Evolutionary conservation across 129 eudicot species (phyloP), one percentile per base, ranked within the genome.

Genomic region (Centella asiatica): DNA sequence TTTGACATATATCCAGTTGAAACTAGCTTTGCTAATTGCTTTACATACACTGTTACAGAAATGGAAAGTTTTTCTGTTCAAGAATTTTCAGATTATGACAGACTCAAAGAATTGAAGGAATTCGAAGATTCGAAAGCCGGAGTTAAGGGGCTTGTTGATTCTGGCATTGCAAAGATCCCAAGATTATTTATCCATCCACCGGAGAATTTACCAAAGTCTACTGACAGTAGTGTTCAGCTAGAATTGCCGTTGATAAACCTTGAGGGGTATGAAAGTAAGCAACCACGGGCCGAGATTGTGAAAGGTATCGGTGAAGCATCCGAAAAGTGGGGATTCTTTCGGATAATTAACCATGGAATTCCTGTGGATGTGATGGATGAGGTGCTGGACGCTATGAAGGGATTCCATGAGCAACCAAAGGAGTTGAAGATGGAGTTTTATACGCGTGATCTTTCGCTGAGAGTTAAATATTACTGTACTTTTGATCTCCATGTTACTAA

Each of bases 61-160:
- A n/a, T 12, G 3, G 20, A 17, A 45, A 17, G 11, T 5, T 1
- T 45, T 9, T 3, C 13, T 40, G 45, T 6, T 6, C 25, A 18
- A 56, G 42, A 18, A 31, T 1, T 3, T 10, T 7, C 65, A 14
- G 0, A 5, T 14, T 40, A 56, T 24, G 55, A 68, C 20, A 49
- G 23, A 4, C 27, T 14, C 1, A 31, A 57, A 57, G 72, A 44
- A 12, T 7, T 68, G 31, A 57, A 56, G 13, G 56, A 31, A 14
- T 60, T 69, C 54, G 74, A 69, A 2, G 61, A 69, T 26, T 57
- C 74, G 2, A 69, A 69, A 19, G 48, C 64, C 0, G 67, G 68
- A 0, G 68, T 69, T 11, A 69, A 60, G 34, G 67, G 74, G 0
- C 67, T 69, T 3, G 65, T 69, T 31, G 74, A 69, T 51, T 39